Percentiles rank a stretch among this genome's conserved stretches.
phyloP scores from a whole-genome alignment of 2,329 filamentous ascomycete genomes.

The Penicillium sp. region DNA sequence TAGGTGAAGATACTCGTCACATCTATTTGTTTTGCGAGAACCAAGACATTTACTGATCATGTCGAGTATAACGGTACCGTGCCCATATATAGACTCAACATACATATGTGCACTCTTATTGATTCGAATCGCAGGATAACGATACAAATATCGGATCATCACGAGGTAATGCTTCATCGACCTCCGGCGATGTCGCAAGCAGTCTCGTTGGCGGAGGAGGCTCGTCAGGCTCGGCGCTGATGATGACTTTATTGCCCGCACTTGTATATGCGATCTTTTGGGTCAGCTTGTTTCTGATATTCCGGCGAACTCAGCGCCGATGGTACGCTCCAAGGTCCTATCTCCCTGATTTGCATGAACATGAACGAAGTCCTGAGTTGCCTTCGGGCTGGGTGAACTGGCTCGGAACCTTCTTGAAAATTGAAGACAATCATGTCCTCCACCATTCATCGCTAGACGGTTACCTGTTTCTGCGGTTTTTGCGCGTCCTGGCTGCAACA shows the following conservation, averaged over 20 bases:
- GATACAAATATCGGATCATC: conserved; percentile 45
- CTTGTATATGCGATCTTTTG: conserved; percentile 46
- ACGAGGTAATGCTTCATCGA: conserved; percentile 40
- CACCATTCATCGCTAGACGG: conserved; percentile 89
- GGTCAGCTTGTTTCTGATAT: conserved; percentile 48
- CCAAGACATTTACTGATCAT: conserved; percentile 13
- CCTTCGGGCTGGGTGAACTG: conserved; percentile 53
- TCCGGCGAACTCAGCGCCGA: conserved; percentile 46
- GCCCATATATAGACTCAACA: neutral
- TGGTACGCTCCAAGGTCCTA: conserved; percentile 49
- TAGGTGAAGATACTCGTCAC: conserved; percentile 2
- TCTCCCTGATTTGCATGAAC: conserved; percentile 42
- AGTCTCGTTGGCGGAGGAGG: conserved; percentile 38
- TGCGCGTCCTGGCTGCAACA: conserved; percentile 74
- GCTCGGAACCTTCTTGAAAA: conserved; percentile 53
- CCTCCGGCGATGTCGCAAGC: conserved; percentile 31
- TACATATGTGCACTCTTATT: neutral
- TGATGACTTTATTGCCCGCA: conserved; percentile 51
- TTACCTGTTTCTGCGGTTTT: conserved; percentile 85
- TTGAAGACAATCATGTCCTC: conserved; percentile 75
- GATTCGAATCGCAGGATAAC: conserved; percentile 31
- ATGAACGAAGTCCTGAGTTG: conserved; percentile 50
- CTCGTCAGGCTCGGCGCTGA: conserved; percentile 51
- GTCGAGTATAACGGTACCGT: conserved; percentile 18
- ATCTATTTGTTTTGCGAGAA: neutral